Base-by-base conservation (phyloP, 371 early-diverging fungal species). In the Lichtheimia ornata region DNA sequence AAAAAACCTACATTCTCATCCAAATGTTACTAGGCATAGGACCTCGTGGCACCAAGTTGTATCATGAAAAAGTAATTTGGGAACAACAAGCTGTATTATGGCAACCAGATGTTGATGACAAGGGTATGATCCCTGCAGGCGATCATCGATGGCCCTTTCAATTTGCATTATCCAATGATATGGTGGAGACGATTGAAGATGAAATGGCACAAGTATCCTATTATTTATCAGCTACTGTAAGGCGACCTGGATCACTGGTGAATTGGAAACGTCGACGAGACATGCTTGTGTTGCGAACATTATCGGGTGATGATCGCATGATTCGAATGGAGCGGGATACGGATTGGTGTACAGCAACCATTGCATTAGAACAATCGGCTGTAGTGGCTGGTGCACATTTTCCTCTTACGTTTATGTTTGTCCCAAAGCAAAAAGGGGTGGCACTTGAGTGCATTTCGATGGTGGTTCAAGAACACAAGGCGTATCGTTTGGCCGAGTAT, bases 101-200 rank as follows among this genome's bases (percentile, higher is more conserved):
- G 66, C 72, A 56, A 50, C 69, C 2, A 24, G 27, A 25, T 11
- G 47, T 3, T 41, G 59, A 63, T 1, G 60, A 58, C 5, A 44
- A 53, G 27, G 65, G 66, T 42, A 62, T 71, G 15, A 42, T 63
- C 7, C 28, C 68, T 14, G 22, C 73, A 6, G 80, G 80, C 1
- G 22, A 71, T 6, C 61, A 73, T 59, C 69, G 73, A 12, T 80
- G 73, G 73, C 75, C 73, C 2, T 80, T 80, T 66, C 75, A 76
- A 61, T 73, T 80, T 22, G 53, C 74, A 20, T 58, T 80, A 44
- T 70, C 80, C 18, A 76, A 74, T 43, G 44, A 64, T 2, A 49
- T 77, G 28, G 75, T 74, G 0, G 77, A 80, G 51, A 80, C 80
- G 2, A 77, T 80, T 41, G 75, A 76, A 63, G 75, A 74, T 52